phyloP scores from a whole-genome alignment of 23 red algal genomes.

The Gracilaria vermiculophylla region DNA sequence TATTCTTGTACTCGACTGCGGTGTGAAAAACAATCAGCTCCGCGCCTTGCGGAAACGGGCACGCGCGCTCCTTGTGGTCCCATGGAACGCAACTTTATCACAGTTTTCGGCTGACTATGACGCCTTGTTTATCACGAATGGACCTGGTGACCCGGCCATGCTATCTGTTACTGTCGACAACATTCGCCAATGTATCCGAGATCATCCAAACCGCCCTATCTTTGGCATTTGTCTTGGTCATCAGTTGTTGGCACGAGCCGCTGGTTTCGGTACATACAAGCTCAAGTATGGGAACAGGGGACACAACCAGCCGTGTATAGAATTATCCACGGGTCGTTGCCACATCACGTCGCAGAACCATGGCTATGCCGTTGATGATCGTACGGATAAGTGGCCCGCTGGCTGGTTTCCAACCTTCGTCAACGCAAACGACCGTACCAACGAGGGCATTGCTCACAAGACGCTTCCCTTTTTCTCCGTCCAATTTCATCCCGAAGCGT shows the following conservation, averaged over 20 bases:
- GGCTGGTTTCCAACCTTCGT: slow-evolving; percentile 83
- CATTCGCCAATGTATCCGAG: slow-evolving; percentile 47
- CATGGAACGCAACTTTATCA: slow-evolving; percentile 74
- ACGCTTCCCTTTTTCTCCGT: slow-evolving; percentile 93
- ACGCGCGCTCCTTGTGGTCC: slow-evolving; percentile 71
- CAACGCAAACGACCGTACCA: slow-evolving; percentile 96
- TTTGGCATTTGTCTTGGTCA: slow-evolving; percentile 99
- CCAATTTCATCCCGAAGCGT: slow-evolving; percentile 98
- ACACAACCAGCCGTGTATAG: slow-evolving; percentile 93
- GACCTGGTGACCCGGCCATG: slow-evolving; percentile 94
- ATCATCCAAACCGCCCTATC: slow-evolving; percentile 59
- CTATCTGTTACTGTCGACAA: slow-evolving; percentile 62
- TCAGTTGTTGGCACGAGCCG: slow-evolving; percentile 90
- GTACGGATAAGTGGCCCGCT: neutral
- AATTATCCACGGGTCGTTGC: slow-evolving; percentile 82
- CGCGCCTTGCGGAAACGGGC: slow-evolving; percentile 65
- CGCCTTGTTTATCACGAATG: slow-evolving; percentile 95
- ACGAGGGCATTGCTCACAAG: slow-evolving; percentile 91
- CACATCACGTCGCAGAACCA: slow-evolving; percentile 99
- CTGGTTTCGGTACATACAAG: slow-evolving; percentile 90
- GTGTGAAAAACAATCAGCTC: slow-evolving; percentile 93
- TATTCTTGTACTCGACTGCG: slow-evolving; percentile 91
- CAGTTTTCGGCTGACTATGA: slow-evolving; percentile 43
- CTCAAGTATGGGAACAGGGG: slow-evolving; percentile 98
- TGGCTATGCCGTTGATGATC: slow-evolving; percentile 86